phyloP scores from a whole-genome alignment of 2,329 filamentous ascomycete species.

The Monilinia laxa region DNA sequence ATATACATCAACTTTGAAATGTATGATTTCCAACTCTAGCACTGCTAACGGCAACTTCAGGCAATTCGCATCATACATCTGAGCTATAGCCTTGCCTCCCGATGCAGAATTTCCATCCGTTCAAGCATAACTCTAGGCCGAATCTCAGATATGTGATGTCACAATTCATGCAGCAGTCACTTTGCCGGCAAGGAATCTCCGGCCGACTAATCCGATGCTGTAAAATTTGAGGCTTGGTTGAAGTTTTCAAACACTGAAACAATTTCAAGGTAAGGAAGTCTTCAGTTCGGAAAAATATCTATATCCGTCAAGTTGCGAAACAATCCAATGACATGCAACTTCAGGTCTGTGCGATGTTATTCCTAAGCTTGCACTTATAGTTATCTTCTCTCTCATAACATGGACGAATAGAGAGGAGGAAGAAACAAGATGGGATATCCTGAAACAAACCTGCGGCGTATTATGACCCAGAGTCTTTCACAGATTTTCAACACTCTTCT shows the following conservation, averaged over 20 bases:
- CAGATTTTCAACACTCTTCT: too few relatives aligned
- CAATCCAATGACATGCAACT: not conserved
- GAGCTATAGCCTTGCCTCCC: not conserved
- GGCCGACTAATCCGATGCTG: not conserved
- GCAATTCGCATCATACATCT: not conserved
- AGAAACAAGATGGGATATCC: too few relatives aligned
- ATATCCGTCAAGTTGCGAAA: not conserved
- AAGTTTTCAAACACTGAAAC: not conserved
- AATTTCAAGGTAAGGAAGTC: not conserved
- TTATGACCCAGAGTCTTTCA: not conserved
- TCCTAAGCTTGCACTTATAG: not conserved
- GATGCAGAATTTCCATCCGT: not conserved
- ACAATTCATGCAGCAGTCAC: conserved; percentile 4
- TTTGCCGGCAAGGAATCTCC: not conserved
- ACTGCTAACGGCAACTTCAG: not conserved
- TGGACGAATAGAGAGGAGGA: not conserved
- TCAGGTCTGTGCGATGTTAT: not conserved
- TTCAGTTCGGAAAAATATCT: conserved; percentile 6
- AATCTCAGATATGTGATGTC: not conserved
- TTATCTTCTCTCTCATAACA: too few relatives aligned
- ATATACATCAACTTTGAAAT: not conserved
- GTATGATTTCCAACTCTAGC: too few relatives aligned
- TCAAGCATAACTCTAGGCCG: not conserved
- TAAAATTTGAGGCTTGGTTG: not conserved
- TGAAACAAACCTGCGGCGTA: conserved; percentile 6